Conservation (phyloP, 176 grass and related monocot genomes). For the Zoysia japonica region DNA sequence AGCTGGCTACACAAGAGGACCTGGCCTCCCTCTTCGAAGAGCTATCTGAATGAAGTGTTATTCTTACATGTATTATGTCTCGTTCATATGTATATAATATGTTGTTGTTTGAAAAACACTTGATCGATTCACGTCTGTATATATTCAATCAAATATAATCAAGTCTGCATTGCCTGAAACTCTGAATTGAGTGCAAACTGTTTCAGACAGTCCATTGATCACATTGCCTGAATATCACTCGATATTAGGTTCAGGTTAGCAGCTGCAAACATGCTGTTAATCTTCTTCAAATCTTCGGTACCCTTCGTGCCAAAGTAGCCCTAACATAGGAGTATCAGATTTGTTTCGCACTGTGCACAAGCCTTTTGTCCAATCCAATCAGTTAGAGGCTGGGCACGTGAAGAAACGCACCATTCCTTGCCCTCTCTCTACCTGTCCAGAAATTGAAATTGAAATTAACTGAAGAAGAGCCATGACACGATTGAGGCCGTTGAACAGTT, state of each 20-base stretch:
- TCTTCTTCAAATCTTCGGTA: background rate
- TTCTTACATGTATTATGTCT: no score
- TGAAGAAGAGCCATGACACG: conserved; percentile 29
- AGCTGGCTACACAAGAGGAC: no score
- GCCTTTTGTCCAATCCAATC: background rate
- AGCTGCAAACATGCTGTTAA: background rate
- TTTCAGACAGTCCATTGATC: background rate
- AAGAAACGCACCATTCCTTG: conserved; percentile 8
- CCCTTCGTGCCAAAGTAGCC: background rate
- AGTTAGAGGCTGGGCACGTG: conserved; percentile 6
- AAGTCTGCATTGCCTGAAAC: background rate
- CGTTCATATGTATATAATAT: no score
- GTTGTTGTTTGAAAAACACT: no score
- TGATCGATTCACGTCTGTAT: background rate
- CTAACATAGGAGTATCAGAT: background rate
- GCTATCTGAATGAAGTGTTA: no score
- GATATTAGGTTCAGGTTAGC: conserved; percentile 17
- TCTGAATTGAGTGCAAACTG: background rate
- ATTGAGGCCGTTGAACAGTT: conserved; percentile 38
- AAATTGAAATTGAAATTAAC: conserved; percentile 8
- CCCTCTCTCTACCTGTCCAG: background rate
- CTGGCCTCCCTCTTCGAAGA: no score
- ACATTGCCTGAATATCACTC: background rate
- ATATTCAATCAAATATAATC: background rate
- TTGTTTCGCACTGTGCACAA: background rate